These are phyloP conservation scores for Pyrus bretschneideri DNA, from an alignment of 306 rosid species.

Conservation along the genomic window DNA sequence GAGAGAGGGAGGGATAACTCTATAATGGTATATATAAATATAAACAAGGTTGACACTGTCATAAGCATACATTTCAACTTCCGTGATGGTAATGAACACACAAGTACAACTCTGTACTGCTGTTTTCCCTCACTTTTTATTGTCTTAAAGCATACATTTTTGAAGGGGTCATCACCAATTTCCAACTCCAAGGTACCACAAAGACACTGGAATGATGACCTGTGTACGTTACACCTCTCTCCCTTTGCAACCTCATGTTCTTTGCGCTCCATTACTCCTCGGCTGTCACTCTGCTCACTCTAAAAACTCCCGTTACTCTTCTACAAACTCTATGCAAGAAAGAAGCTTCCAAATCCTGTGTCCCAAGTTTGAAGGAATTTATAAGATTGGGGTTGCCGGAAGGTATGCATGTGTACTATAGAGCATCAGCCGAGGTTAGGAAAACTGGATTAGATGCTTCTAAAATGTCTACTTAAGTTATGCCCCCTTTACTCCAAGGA, in stretches of 20 bases:
- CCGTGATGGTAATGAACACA: not conserved
- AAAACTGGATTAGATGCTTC: constrained; percentile 31
- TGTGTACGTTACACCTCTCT: too few species aligned
- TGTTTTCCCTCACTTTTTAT: not conserved
- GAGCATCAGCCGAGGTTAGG: constrained; percentile 30
- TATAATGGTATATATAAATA: not conserved
- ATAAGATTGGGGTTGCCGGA: not conserved
- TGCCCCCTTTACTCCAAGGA: constrained; percentile 45
- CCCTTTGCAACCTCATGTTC: too few species aligned
- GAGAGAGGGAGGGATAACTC: not conserved
- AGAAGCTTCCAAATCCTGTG: constrained; percentile 27
- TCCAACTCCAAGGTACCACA: constrained; percentile 26
- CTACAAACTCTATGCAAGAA: constrained; percentile 34
- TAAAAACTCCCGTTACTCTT: constrained; percentile 26
- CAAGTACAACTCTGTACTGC: not conserved
- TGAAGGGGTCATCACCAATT: constrained; percentile 5
- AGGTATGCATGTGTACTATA: not conserved
- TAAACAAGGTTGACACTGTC: not conserved
- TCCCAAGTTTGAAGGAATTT: constrained; percentile 6
- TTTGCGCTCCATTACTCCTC: constrained; percentile 16
- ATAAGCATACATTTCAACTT: not conserved
- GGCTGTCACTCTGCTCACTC: constrained; percentile 16
- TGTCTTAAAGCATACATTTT: not conserved
- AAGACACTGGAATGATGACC: constrained; percentile 5
- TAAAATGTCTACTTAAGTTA: constrained; percentile 20